Conservation (phyloP, 345 rosid genomes). For the Adansonia digitata region DNA sequence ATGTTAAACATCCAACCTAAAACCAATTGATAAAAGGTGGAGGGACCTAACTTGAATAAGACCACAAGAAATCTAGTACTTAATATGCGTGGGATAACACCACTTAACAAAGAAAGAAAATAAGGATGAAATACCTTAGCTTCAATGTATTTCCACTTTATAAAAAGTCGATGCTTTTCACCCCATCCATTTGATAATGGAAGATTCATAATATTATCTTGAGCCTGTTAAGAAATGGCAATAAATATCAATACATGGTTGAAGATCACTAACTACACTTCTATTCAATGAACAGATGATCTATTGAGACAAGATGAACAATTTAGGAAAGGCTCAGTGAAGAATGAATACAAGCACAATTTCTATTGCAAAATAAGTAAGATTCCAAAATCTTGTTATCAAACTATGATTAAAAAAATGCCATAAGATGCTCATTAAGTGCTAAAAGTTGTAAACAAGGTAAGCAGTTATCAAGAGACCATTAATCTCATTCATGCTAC, state of each 20-base stretch:
- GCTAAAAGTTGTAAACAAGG: neutral
- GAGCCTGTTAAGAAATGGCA: slow-evolving; percentile 63
- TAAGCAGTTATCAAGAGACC: neutral
- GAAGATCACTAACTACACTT: slow-evolving; percentile 6
- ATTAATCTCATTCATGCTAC: neutral
- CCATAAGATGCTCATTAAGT: neutral
- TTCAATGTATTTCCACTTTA: slow-evolving; percentile 93
- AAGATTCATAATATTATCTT: slow-evolving; percentile 87
- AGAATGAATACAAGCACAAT: neutral
- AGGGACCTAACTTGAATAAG: too few relatives aligned
- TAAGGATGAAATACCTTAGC: slow-evolving; percentile 53
- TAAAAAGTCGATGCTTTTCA: slow-evolving; percentile 73
- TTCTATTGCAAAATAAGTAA: neutral
- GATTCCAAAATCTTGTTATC: neutral
- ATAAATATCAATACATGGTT: slow-evolving; percentile 15
- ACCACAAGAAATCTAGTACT: too few relatives aligned
- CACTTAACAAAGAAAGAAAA: too few relatives aligned
- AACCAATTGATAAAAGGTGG: too few relatives aligned
- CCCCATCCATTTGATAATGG: slow-evolving; percentile 96
- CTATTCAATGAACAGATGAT: neutral
- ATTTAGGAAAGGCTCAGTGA: neutral
- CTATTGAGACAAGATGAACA: neutral
- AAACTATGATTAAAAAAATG: neutral
- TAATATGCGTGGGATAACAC: too few relatives aligned
- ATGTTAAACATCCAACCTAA: too few relatives aligned